Conservation (phyloP, 2,329 filamentous ascomycete species). For the Clonostachys solani region DNA sequence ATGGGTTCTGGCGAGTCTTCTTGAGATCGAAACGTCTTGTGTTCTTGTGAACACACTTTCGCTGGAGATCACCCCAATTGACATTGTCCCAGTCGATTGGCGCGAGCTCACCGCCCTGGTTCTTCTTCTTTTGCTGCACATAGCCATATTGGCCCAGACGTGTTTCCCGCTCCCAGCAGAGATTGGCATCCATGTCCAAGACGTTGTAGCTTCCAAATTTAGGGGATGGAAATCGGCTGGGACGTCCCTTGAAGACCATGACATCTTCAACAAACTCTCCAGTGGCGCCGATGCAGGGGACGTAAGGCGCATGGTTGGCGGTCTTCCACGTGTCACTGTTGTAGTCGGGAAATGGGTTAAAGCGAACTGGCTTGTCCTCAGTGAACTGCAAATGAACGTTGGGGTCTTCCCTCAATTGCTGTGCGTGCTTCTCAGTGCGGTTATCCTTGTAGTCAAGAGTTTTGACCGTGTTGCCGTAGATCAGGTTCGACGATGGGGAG, state of each 20-base stretch:
- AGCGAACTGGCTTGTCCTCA: conserved; percentile 47
- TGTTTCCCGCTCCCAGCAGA: conserved; percentile 66
- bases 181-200: conserved; percentile 55
- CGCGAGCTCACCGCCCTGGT: conserved; percentile 22
- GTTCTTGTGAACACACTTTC: conserved; percentile 62
- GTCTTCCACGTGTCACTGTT: conserved; percentile 57
- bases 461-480: conserved; percentile 54
- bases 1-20: conserved; percentile 34
- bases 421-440: conserved; percentile 20
- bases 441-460: conserved; percentile 35
- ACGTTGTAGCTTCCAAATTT: conserved; percentile 59
- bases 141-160: conserved; percentile 66
- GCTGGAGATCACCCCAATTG: conserved; percentile 68
- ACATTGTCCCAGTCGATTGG: conserved; percentile 57
- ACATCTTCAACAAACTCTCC: conserved; percentile 58
- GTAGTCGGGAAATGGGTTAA: conserved; percentile 70
- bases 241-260: conserved; percentile 58
- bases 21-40: conserved; percentile 53
- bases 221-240: conserved; percentile 53
- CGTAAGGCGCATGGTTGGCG: conserved; percentile 51
- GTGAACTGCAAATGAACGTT: conserved; percentile 32
- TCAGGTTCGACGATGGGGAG: conserved; percentile 38
- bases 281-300: conserved; percentile 61
- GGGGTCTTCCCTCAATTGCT: conserved; percentile 23
- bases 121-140: conserved; percentile 40